Conservation (phyloP, 768 basidiomycete species). For the Scleroderma citrinum region DNA sequence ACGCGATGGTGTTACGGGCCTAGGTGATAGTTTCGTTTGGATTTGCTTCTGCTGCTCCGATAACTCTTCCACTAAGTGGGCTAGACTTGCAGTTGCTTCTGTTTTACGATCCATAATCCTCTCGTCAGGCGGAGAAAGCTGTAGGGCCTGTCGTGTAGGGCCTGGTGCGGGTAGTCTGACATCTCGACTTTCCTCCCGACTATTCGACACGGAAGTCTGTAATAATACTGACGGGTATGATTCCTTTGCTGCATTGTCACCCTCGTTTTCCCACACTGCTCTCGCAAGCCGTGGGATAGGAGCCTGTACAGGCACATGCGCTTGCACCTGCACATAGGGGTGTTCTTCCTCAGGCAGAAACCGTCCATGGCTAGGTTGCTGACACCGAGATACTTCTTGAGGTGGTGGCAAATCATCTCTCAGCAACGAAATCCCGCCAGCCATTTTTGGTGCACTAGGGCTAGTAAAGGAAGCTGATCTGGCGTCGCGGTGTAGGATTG, state of each 20-base stretch:
- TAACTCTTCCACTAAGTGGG: not conserved
- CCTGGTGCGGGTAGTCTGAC: not conserved
- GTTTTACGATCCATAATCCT: not conserved
- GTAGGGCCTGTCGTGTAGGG: not conserved
- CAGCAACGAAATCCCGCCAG: constrained; percentile 21
- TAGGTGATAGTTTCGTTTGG: not conserved
- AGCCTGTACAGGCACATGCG: not conserved
- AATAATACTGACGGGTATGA: not conserved
- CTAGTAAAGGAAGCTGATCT: not conserved
- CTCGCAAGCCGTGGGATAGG: constrained; percentile 3
- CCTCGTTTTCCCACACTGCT: constrained; percentile 5
- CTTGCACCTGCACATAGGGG: not conserved
- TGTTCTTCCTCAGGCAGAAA: constrained; percentile 1
- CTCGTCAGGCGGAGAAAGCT: not conserved
- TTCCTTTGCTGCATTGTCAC: not conserved
- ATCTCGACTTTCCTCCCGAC: not conserved
- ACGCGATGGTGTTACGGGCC: not conserved
- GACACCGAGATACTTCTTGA: constrained; percentile 7
- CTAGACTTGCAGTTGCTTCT: not conserved
- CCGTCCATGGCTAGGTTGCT: not conserved
- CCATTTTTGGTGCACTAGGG: constrained; percentile 20
- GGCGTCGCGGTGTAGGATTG: not conserved
- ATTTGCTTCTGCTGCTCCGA: not conserved
- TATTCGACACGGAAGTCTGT: not conserved
- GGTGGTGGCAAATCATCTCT: constrained; percentile 10